Evolutionary conservation across 2,329 filamentous ascomycete species (phyloP), one percentile per base, ranked within the genome.

Genomic region (Penicillium brasilianum): DNA sequence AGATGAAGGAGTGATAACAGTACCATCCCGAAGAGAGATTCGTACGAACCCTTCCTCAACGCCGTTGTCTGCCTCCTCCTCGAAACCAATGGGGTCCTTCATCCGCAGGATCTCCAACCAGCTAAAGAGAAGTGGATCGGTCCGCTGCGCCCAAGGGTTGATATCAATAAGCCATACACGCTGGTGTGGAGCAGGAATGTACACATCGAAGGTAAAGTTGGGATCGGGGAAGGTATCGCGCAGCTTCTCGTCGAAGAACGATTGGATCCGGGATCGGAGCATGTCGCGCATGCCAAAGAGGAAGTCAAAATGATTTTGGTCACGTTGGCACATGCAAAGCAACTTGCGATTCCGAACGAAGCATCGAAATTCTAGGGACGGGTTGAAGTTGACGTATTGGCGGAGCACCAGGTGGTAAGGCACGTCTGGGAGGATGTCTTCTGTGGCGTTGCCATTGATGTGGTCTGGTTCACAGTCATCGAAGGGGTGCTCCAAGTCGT

Each of bases 401-500:
- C 95, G 88, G 10, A 99, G 85, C 2, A 97, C 89, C 1, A 99
- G 87, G 60, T 93, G 84, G 57, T 93, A 95, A 4, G 86, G 84
- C 66, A 95, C 90, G 2, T 79, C 71, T 3, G 76, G 70, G 11
- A 70, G 57, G 10, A 64, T 53, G 20, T 64, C 57, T 10, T 67
- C 62, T 4, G 63, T 10, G n/a, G 52, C 25, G 25, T 60, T 43
- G 39, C 39, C 60, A 63, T 57, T 39, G 30, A 25, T 39, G 14
- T 22, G 44, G 25, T 57, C 43, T 10, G 36, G 25, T n/a, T 80
- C 72, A 65, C 85, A 90, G 68, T 89, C 93, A 66, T 96, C 92
- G 67, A 97, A 98, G 1, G 93, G 92, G 74, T 97, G 92, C 72
- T 96, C 91, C 7, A 99, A 83, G 74, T 99, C 95, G 76, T 98